phyloP scores from a whole-genome alignment of 495 filamentous ascomycete genomes.

The Aspergillus steynii region DNA sequence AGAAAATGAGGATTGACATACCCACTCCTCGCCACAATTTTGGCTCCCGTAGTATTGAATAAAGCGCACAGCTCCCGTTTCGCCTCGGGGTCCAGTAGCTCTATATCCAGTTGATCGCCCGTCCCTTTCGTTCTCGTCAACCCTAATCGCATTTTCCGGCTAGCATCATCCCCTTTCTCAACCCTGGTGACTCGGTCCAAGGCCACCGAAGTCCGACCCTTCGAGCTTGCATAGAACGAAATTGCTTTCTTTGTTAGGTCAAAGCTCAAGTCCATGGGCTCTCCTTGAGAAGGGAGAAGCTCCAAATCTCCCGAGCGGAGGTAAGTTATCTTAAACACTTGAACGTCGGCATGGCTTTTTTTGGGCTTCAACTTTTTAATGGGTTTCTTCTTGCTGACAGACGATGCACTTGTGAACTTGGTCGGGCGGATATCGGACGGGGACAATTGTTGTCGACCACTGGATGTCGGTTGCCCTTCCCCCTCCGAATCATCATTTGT shows the following conservation, averaged over 20 bases:
- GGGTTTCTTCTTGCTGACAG: neutral
- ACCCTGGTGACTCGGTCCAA: slow-evolving; percentile 24
- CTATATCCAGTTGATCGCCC: slow-evolving; percentile 36
- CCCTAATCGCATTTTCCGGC: slow-evolving; percentile 37
- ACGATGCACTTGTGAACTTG: neutral
- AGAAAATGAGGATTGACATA: slow-evolving; percentile 15
- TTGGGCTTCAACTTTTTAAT: neutral
- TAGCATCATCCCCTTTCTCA: slow-evolving; percentile 21
- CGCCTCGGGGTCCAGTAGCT: slow-evolving; percentile 27
- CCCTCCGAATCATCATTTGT: neutral
- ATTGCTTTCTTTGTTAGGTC: neutral
- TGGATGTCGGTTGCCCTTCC: neutral
- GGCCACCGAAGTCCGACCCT: slow-evolving; percentile 8
- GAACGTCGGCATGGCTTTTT: neutral
- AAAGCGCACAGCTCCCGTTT: slow-evolving; percentile 22
- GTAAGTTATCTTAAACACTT: neutral
- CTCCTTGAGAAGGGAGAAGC: neutral
- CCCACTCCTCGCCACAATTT: slow-evolving; percentile 21
- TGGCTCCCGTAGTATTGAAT: slow-evolving; percentile 15
- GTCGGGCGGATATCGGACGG: neutral
- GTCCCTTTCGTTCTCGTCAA: slow-evolving; percentile 25
- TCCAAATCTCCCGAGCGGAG: neutral
- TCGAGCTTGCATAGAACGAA: neutral
- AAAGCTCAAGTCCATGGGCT: neutral
- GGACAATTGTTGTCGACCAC: neutral